Evolutionary conservation across 2,329 filamentous ascomycete genomes (phyloP), one percentile per base, ranked within the genome.

Genomic region (Domatiomyces catenatus): DNA sequence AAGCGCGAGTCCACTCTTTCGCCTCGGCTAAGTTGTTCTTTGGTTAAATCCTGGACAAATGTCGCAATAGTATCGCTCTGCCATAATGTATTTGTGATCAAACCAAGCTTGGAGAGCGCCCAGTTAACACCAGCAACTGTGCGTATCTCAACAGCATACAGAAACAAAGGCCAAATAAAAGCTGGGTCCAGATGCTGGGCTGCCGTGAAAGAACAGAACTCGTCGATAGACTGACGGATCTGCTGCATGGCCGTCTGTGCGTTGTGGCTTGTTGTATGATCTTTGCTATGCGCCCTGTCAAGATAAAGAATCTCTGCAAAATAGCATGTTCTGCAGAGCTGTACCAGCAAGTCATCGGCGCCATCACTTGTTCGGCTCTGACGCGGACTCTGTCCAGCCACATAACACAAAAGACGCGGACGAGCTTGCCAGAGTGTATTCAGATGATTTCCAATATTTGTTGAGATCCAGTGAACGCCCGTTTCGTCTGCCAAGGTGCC

Each of bases 401-500:
- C 45, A 15, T 43, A 36, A 43, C 44, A 49, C 15, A 52, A 45
- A 42, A 52, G n/a, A n/a, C 36, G 44, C 12, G 65, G 65, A 1
- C 64, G 57, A n/a, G 52, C 50, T 47, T 64, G 63, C 63, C 64
- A 66, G 46, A 67, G 60, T 8, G 57, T 53, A 49, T 65, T 61
- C 3, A 67, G 61, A 45, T 66, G 64, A 17, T 63, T 63, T 26
- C 63, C 61, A 7, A 67, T 60, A 47, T 62, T 61, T 50, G 65
- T 62, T 12, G 65, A 65, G 19, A 66, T 62, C 39, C 66, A 63
- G 26, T 67, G 60, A 20, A 67, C 65, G 51, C 66, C 65, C 24
- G 64, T 66, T 53, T 67, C 65, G 50, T 67, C 65, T 28, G 58
- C 61, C 12, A 66, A 59, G 1, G 65, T 66, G 36, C 65, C 65